These are phyloP conservation scores for Aspergillus pseudoglaucus DNA, from an alignment of 2,329 filamentous ascomycete genomes.

Conservation along the genomic window DNA sequence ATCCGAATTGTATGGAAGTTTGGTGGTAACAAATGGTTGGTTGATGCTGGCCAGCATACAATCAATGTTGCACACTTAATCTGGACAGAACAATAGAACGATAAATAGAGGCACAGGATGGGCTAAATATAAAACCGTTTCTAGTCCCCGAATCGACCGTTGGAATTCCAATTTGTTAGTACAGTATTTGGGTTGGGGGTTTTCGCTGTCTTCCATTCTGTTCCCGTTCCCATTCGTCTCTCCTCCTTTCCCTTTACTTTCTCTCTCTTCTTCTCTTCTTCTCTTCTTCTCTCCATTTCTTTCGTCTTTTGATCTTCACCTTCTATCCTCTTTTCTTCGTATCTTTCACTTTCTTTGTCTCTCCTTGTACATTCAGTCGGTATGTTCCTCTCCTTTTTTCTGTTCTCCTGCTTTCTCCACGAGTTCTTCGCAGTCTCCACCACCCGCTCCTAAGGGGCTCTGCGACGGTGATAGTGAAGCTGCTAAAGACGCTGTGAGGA, in stretches of 20 bases:
- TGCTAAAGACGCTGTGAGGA: not conserved
- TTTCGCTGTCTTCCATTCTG: too few species aligned
- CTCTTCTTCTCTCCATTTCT: constrained; percentile 3
- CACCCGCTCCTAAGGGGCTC: not conserved
- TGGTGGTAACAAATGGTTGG: not conserved
- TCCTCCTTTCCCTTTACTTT: constrained; percentile 2
- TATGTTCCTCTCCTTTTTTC: constrained; percentile 4
- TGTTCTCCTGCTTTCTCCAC: constrained; percentile 1
- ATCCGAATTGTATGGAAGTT: not conserved
- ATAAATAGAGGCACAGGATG: too few species aligned
- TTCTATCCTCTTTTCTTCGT: not conserved
- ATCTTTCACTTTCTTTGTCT: constrained; percentile 4
- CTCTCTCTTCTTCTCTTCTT: constrained; percentile 1
- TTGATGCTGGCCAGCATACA: constrained; percentile 2
- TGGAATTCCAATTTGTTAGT: too few species aligned
- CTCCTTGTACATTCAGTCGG: constrained; percentile 1
- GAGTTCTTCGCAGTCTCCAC: not conserved
- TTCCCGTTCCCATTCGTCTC: not conserved
- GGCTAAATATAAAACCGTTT: too few species aligned
- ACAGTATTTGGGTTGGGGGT: too few species aligned
- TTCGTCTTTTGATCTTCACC: constrained; percentile 1
- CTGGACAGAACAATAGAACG: too few species aligned
- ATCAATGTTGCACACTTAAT: too few species aligned
- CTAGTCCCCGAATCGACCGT: too few species aligned
- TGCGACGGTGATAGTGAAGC: constrained; percentile 9